Evolutionary conservation across 345 rosid species (phyloP).

Genomic region (Citrus reticulata): DNA sequence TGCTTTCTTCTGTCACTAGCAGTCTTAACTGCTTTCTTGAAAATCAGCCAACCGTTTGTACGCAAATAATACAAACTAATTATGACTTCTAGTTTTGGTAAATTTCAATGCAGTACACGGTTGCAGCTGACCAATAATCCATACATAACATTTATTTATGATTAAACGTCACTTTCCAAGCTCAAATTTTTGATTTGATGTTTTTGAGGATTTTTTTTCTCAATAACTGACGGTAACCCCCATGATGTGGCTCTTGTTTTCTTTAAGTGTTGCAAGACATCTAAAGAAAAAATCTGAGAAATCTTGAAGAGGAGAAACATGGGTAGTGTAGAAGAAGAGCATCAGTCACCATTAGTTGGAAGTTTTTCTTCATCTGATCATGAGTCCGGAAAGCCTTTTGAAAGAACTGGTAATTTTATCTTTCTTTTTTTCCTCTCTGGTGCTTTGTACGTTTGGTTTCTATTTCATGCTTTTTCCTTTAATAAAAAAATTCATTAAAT

Average conservation of each 20-base stretch:
- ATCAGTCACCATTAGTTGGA: slow-evolving; percentile 20
- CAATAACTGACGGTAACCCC: neutral
- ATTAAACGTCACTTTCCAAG: neutral
- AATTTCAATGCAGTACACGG: neutral
- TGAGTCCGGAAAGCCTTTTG: slow-evolving; percentile 9
- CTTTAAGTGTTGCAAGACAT: too few relatives aligned
- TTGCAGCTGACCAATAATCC: too few relatives aligned
- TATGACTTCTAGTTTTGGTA: neutral
- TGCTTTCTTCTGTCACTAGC: neutral
- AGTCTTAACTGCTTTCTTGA: neutral
- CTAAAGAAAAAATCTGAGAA: neutral
- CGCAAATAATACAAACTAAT: too few relatives aligned
- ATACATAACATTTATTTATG: too few relatives aligned
- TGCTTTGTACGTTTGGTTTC: neutral
- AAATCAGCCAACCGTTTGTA: neutral
- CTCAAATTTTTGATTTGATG: neutral
- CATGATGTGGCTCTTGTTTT: neutral
- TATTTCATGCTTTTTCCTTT: neutral
- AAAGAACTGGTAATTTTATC: slow-evolving; percentile 34
- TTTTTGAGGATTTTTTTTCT: too few relatives aligned
- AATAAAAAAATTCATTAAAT: neutral
- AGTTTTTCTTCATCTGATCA: slow-evolving; percentile 4
- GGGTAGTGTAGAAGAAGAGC: slow-evolving; percentile 14
- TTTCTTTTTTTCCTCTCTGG: too few relatives aligned
- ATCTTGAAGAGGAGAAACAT: neutral